Evolutionary conservation across 495 filamentous ascomycete species (phyloP).

Genomic region (Aspergillus nidulans): DNA sequence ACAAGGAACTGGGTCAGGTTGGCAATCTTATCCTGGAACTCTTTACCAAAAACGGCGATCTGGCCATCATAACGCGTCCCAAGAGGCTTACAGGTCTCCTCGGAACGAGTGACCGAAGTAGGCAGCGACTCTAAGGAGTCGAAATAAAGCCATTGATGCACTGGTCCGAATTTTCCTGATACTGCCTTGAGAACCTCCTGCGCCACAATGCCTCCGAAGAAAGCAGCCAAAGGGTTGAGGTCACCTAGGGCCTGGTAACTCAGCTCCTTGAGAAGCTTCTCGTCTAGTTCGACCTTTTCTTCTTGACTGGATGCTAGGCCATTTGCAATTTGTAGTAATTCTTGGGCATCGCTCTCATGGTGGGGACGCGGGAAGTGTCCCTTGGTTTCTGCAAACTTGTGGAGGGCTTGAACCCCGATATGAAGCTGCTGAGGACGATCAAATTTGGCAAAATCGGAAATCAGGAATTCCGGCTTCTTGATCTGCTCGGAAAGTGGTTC

Average conservation of each 20-base stretch:
- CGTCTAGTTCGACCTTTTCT: constrained; percentile 79
- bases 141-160: constrained; percentile 93
- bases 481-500: constrained; percentile 70
- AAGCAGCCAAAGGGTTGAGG: constrained; percentile 84
- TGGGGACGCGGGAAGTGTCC: constrained; percentile 75
- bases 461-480: constrained; percentile 79
- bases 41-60: constrained; percentile 90
- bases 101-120: constrained; percentile 63
- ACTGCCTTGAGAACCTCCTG: constrained; percentile 97
- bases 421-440: constrained; percentile 91
- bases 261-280: constrained; percentile 88
- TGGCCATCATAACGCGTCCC: constrained; percentile 92
- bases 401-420: constrained; percentile 86
- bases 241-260: constrained; percentile 95
- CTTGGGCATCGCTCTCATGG: constrained; percentile 75
- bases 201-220: constrained; percentile 92
- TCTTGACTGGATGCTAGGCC: constrained; percentile 58
- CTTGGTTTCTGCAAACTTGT: constrained; percentile 70
- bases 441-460: constrained; percentile 97
- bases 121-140: constrained; percentile 95
- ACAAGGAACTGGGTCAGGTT: constrained; percentile 91
- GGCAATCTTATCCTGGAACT: constrained; percentile 88
- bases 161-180: constrained; percentile 93
- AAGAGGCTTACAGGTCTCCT: constrained; percentile 80
- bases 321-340: constrained; percentile 68